Evolutionary conservation across 768 basidiomycete species (phyloP), one percentile per base, ranked within the genome.

Genomic region (Boletus subparvulus): DNA sequence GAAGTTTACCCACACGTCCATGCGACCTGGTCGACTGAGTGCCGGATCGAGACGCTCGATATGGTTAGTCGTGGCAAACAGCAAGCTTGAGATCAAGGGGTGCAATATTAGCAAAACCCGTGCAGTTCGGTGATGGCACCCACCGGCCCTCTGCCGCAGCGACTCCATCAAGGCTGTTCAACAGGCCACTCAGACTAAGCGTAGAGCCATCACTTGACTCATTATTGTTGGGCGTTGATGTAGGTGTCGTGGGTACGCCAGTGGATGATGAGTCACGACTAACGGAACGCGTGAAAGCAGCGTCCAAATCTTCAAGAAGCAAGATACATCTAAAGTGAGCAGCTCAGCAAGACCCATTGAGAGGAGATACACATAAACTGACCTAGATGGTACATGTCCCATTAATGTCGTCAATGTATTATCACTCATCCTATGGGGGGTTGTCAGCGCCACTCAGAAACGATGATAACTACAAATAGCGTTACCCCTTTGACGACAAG

Each of bases 1-100:
- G 74, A 94, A 94, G 76, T 92, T 91, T 40, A 94, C 81, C 91
- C 91, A 93, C 16, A 95, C 87, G 65, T 93, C 92, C 89, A 92
- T 92, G 45, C 90, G 88, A 55, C 94, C 94, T 30, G 93, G 90
- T 21, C 92, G 83, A 69, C 85, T 90, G 36, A 95, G 80, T 5
- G 92, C 92, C 47, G 88, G 92, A 72, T 97, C 94, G 35, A 97
- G 81, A 45, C 92, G 87, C 68, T 96, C 92, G 64, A 94, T 92
- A 69, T 96, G 94, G 74, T 97, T 97, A 13, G 92, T 94, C 8
- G 92, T 94, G 51, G 92, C 93, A 71, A 95, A 94, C 11, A 95
- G 78, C 56, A 96, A 80, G 40, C 90, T 67, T 87, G 64, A 46
- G 33, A 55, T 54, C 52, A 49, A 60, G 50, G 51, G 47, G 58